Conservation (phyloP, 2,329 filamentous ascomycete species). For the Fusarium tricinctum region DNA sequence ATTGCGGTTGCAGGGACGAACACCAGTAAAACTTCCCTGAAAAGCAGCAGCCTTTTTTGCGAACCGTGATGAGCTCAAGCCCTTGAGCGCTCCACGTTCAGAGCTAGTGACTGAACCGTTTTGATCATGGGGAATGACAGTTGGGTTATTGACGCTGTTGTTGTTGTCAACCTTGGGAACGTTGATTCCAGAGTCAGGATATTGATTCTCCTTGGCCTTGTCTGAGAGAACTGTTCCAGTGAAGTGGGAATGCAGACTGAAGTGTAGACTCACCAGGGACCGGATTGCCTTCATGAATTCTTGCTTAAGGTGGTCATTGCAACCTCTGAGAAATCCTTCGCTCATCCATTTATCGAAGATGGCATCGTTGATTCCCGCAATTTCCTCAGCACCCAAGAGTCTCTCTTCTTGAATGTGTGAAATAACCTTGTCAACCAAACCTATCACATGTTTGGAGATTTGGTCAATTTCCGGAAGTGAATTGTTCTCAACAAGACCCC, state of each 20-base stretch:
- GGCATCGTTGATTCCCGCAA: slow-evolving; percentile 47
- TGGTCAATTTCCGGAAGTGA: slow-evolving; percentile 3
- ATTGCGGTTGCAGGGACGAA: neutral
- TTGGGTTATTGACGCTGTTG: neutral
- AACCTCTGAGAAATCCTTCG: slow-evolving; percentile 44
- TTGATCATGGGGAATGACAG: neutral
- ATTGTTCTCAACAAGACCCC: slow-evolving; percentile 11
- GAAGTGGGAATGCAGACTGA: neutral
- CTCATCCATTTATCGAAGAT: slow-evolving; percentile 48
- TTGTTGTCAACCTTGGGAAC: neutral
- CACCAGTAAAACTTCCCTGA: slow-evolving; percentile 33
- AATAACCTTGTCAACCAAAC: slow-evolving; percentile 19
- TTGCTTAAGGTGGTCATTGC: slow-evolving; percentile 44
- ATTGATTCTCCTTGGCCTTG: neutral
- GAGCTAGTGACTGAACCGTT: neutral
- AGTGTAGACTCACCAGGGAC: slow-evolving; percentile 18
- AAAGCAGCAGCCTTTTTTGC: slow-evolving; percentile 19
- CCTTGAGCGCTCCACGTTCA: slow-evolving; percentile 8
- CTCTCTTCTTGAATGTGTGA: slow-evolving; percentile 18
- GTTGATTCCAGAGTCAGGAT: neutral
- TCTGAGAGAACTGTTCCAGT: neutral
- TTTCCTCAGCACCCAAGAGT: slow-evolving; percentile 28
- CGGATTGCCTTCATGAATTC: slow-evolving; percentile 43
- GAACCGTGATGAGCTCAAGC: slow-evolving; percentile 40
- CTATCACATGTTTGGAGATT: slow-evolving; percentile 4